Conservation (phyloP, 2,329 filamentous ascomycete species). For the Fusarium pseudoanthophilum region DNA sequence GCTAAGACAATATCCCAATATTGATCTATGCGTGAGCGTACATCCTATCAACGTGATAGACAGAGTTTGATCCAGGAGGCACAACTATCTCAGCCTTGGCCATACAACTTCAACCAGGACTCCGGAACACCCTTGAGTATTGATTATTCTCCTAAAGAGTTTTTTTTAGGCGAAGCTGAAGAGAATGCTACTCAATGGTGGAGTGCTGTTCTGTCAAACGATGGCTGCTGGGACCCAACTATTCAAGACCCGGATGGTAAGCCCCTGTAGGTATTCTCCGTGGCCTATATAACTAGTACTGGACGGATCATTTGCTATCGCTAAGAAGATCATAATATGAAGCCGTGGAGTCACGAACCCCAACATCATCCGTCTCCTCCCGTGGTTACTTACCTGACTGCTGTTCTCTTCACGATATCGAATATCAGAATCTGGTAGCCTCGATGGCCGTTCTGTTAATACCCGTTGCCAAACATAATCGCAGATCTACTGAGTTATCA, state of each 20-base stretch:
- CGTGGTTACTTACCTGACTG: background rate
- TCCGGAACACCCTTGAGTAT: no score
- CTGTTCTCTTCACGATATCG: accelerated
- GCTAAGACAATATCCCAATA: background rate
- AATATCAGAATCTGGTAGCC: background rate
- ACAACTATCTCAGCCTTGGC: background rate
- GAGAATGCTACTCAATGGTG: background rate
- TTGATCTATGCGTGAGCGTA: background rate
- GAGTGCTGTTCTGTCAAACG: background rate
- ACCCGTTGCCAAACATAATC: background rate
- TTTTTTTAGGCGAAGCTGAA: background rate
- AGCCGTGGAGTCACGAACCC: background rate
- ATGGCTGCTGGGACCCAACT: background rate
- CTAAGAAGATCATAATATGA: background rate
- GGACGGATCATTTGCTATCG: background rate
- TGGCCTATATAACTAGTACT: accelerated
- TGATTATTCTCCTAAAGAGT: background rate
- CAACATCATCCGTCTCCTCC: background rate
- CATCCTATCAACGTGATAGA: background rate
- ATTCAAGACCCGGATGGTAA: background rate
- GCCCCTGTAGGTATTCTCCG: no score
- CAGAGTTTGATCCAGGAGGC: background rate
- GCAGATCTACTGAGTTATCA: background rate
- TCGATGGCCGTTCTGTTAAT: background rate
- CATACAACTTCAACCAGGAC: background rate